Evolutionary conservation across 106 monocot genomes (phyloP).

Genomic region (Platanthera zijinensis): DNA sequence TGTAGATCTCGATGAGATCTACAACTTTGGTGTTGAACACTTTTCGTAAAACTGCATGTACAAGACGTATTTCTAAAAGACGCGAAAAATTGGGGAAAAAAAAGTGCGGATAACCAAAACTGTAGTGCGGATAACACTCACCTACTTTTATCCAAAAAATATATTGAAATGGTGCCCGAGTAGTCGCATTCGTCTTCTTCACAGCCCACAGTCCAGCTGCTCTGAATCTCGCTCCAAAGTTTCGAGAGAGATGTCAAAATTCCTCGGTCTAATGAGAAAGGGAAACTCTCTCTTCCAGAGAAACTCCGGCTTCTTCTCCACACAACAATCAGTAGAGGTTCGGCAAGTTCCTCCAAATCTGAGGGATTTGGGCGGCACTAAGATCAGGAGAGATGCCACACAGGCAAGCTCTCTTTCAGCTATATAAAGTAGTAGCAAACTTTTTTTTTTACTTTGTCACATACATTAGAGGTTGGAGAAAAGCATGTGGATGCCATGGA

Average conservation of each 20-base stretch:
- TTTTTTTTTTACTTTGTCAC: neutral
- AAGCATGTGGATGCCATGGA: neutral
- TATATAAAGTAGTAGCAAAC: neutral
- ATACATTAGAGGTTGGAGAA: neutral
- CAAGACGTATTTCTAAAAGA: no score
- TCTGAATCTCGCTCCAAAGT: no score
- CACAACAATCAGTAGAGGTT: constrained; percentile 16
- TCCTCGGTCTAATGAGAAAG: constrained; percentile 14
- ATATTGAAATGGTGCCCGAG: no score
- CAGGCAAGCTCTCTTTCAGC: constrained; percentile 17
- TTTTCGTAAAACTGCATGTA: no score
- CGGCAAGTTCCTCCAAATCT: constrained; percentile 4
- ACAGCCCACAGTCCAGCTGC: no score
- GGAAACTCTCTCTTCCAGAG: constrained; percentile 17
- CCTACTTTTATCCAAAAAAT: no score
- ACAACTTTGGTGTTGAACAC: no score
- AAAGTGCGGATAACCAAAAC: no score
- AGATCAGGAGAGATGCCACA: constrained; percentile 37
- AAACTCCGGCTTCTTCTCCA: constrained; percentile 15
- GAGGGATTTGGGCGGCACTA: constrained; percentile 22
- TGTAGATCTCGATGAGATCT: no score
- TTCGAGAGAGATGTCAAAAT: constrained; percentile 27
- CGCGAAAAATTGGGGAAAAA: no score
- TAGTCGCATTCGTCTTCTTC: no score
- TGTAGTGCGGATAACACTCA: no score